Percentiles rank a stretch among this genome's conserved stretches.
phyloP scores from a whole-genome alignment of 1,284 basidiomycete genomes.

The Sporisorium scitamineum region DNA sequence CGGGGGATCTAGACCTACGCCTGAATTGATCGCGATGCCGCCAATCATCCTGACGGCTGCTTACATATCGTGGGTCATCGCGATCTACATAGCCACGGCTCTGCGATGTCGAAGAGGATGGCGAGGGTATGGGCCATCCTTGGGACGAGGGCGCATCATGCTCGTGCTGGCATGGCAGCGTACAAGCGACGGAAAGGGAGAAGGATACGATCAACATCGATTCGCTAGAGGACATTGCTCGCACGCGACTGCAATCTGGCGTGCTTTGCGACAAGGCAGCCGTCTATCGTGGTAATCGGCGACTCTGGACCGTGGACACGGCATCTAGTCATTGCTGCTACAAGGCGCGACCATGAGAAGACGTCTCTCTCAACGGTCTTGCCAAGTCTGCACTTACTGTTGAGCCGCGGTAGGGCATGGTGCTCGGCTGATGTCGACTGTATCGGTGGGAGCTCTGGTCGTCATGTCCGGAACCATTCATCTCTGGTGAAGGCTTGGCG shows the following conservation, averaged over 20 bases:
- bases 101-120: background rate
- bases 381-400: constrained; percentile 36
- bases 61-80: constrained; percentile 13
- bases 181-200: background rate
- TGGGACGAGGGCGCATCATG: constrained; percentile 3
- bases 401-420: constrained; percentile 3
- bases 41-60: background rate
- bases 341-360: constrained; percentile 9
- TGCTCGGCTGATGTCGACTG: background rate
- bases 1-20: constrained; percentile 27
- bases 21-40: background rate
- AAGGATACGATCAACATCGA: constrained; percentile 25
- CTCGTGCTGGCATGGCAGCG: constrained; percentile 11
- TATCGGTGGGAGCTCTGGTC: background rate
- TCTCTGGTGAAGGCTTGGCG: background rate
- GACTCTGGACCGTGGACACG: background rate
- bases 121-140: background rate
- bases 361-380: background rate
- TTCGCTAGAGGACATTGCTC: background rate
- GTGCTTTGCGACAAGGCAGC: background rate
- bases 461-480: background rate
- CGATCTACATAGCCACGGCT: constrained; percentile 20
- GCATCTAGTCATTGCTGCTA: constrained; percentile 2
- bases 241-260: background rate
- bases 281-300: background rate